phyloP scores from a whole-genome alignment of 768 basidiomycete genomes.

The Pleurotus tuoliensis region DNA sequence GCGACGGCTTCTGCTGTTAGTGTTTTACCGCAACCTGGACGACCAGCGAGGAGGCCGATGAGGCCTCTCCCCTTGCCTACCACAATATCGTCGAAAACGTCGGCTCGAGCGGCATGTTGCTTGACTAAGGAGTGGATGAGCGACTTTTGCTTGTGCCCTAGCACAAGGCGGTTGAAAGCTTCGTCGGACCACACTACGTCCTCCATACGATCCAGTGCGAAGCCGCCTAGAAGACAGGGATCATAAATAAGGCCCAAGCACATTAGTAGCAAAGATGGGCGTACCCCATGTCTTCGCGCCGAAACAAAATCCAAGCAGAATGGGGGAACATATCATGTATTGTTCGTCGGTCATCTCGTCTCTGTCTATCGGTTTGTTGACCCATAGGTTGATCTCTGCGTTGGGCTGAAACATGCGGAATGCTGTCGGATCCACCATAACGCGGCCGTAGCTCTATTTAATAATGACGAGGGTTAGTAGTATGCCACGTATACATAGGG shows the following conservation, averaged over 20 bases:
- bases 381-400: slow-evolving; percentile 12
- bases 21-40: too few species aligned
- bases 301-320: slow-evolving; percentile 21
- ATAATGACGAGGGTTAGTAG: too few species aligned
- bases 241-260: too few species aligned
- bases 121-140: too few species aligned
- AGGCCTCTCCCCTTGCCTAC: too few species aligned
- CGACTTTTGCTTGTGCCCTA: slow-evolving; percentile 28
- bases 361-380: slow-evolving; percentile 12
- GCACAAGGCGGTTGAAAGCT: slow-evolving; percentile 29
- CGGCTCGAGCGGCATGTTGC: too few species aligned
- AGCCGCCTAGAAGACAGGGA: slow-evolving; percentile 17
- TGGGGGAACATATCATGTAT: slow-evolving; percentile 22
- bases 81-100: too few species aligned
- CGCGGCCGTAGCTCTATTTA: too few species aligned
- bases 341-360: slow-evolving; percentile 19
- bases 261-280: too few species aligned
- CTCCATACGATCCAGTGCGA: slow-evolving; percentile 22
- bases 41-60: too few species aligned
- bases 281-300: slow-evolving; percentile 19
- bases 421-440: slow-evolving; percentile 8
- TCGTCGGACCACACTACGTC: slow-evolving; percentile 28
- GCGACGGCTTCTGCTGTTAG: too few species aligned
- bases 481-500: too few species aligned
- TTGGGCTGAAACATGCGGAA: slow-evolving; percentile 20